Conservation (phyloP, 2,329 filamentous ascomycete species). For the Aspergillus awamori region DNA sequence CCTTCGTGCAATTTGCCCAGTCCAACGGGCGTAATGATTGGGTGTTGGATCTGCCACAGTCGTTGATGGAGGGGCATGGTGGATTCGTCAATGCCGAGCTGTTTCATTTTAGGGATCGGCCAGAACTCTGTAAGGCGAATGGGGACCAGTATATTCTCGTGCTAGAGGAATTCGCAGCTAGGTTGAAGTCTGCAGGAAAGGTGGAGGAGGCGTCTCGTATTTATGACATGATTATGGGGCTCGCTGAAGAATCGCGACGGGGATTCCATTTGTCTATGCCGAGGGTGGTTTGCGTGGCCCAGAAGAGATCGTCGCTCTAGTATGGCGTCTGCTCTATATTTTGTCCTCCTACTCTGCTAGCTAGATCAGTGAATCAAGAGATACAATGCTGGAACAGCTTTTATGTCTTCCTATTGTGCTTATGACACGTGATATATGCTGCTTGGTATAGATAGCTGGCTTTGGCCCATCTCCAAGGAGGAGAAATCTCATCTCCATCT, state of each 20-base stretch:
- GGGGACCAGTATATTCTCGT: constrained; percentile 7
- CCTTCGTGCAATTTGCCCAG: not conserved
- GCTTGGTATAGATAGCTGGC: no score
- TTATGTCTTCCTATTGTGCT: no score
- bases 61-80: not conserved
- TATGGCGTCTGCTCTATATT: no score
- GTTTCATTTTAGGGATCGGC: not conserved
- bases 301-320: no score
- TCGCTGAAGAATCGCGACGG: not conserved
- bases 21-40: constrained; percentile 1
- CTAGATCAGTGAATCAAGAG: no score
- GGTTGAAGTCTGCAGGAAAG: not conserved
- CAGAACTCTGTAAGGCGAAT: not conserved
- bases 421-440: no score
- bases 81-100: not conserved
- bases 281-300: not conserved
- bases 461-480: no score
- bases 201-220: not conserved
- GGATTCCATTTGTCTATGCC: constrained; percentile 5
- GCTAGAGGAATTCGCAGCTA: constrained; percentile 2
- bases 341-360: no score
- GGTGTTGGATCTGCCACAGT: not conserved
- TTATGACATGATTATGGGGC: no score
- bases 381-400: no score
- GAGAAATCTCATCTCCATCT: no score